These are phyloP conservation scores for Scenedesmus sp. DNA, from an alignment of 163 green algal species.

Conservation along the genomic window DNA sequence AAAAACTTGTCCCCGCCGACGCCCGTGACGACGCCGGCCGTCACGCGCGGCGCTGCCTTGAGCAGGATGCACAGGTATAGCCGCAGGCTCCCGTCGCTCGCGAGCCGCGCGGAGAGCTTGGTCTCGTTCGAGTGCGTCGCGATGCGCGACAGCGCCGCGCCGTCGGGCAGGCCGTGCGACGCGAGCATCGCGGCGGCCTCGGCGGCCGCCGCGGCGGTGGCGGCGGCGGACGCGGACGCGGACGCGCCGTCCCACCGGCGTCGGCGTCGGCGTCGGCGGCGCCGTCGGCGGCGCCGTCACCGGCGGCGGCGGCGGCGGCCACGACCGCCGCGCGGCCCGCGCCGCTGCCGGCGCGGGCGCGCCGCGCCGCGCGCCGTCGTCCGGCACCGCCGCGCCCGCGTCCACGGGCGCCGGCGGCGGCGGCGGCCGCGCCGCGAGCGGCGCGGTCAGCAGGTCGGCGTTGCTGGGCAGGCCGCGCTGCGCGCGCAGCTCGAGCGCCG, in stretches of 20 bases:
- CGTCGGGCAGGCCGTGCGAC: slow-evolving; percentile 28
- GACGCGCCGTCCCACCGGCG: no score
- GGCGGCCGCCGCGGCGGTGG: no score
- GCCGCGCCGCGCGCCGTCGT: no score
- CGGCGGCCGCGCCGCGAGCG: neutral
- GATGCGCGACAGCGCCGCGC: slow-evolving; percentile 29
- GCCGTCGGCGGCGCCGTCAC: no score
- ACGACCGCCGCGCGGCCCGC: no score
- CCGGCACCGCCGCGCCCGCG: no score
- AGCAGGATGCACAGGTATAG: slow-evolving; percentile 75
- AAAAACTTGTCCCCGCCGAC: slow-evolving; percentile 57
- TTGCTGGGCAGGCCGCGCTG: slow-evolving; percentile 14
- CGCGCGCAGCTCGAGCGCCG: slow-evolving; percentile 73
- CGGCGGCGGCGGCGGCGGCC: neutral
- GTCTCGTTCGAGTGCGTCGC: slow-evolving; percentile 60
- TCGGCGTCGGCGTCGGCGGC: no score
- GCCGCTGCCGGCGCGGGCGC: no score
- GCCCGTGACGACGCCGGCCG: slow-evolving; percentile 39
- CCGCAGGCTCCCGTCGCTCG: slow-evolving; percentile 67
- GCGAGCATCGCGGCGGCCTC: neutral
- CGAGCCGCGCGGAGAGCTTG: slow-evolving; percentile 69
- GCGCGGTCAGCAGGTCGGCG: slow-evolving; percentile 27
- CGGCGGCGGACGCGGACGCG: no score
- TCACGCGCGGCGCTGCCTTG: slow-evolving; percentile 44
- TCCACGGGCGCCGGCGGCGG: neutral